phyloP scores from a whole-genome alignment of 108 stramenopile species.

The Cyclotella sp. region DNA sequence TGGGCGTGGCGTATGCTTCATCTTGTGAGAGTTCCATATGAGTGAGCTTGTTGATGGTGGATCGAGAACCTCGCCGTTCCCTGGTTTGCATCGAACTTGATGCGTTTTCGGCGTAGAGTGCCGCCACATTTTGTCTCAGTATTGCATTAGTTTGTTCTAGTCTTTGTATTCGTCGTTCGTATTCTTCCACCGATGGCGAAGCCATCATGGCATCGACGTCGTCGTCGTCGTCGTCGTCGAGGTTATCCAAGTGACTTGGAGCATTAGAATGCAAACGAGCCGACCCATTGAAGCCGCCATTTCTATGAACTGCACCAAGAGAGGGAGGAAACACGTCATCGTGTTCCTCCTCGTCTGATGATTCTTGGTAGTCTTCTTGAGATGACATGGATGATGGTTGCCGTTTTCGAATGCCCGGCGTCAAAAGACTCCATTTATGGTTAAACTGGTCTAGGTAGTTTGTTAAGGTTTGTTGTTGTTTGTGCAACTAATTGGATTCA shows the following conservation, averaged over 20 bases:
- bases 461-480: too few relatives aligned
- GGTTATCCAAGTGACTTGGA: too few relatives aligned
- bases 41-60: not conserved
- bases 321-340: constrained; percentile 12
- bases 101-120: constrained; percentile 29
- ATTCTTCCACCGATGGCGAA: not conserved
- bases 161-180: constrained; percentile 22
- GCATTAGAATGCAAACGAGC: not conserved
- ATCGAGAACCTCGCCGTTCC: not conserved
- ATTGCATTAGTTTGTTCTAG: constrained; percentile 40
- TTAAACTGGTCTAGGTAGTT: too few relatives aligned
- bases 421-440: too few relatives aligned
- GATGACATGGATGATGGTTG: too few relatives aligned
- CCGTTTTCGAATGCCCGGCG: too few relatives aligned
- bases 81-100: not conserved
- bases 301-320: not conserved
- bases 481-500: too few relatives aligned
- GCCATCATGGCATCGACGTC: not conserved
- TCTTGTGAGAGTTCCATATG: constrained; percentile 1
- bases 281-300: not conserved
- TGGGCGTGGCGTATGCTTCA: not conserved
- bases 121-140: constrained; percentile 24
- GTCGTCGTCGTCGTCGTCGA: not conserved
- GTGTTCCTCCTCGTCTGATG: not conserved
- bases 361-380: not conserved